A percentile compares a stretch with the other conserved stretches of the same genome.
These are phyloP conservation scores for Phanerochaete carnosa DNA, from an alignment of 768 basidiomycete species.

Conservation along the genomic window DNA sequence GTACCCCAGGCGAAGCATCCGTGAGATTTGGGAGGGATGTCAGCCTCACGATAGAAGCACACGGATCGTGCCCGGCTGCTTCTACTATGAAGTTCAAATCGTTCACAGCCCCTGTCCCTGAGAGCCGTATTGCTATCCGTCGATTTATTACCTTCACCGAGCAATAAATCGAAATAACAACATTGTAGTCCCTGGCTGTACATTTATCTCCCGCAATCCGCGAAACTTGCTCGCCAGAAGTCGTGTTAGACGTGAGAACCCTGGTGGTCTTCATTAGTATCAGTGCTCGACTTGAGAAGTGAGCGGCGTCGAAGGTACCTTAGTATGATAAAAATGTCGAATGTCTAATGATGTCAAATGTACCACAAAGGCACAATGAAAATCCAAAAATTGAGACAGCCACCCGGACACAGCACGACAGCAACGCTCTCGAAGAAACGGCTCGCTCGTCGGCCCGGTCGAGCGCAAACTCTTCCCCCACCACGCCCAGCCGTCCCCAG, in stretches of 20 bases:
- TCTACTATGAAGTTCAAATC: not conserved
- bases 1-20: not conserved
- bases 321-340: not conserved
- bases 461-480: conserved; percentile 17
- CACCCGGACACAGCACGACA: not conserved
- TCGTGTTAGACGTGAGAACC: not conserved
- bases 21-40: not conserved
- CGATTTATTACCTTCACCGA: not conserved
- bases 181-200: too few species aligned
- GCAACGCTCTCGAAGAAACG: conserved; percentile 16
- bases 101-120: not conserved
- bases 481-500: conserved; percentile 17
- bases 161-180: not conserved
- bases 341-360: not conserved
- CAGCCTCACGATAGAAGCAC: not conserved
- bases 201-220: too few species aligned
- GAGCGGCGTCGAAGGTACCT: not conserved
- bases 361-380: conserved; percentile 10
- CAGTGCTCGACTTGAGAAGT: too few species aligned
- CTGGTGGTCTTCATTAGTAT: not conserved
- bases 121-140: not conserved
- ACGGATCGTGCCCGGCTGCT: not conserved
- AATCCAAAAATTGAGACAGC: conserved; percentile 13
- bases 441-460: not conserved
- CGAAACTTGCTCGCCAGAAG: not conserved